Conservation (phyloP, 1,139 yeast genomes). For the Scheffersomyces quercinus region DNA sequence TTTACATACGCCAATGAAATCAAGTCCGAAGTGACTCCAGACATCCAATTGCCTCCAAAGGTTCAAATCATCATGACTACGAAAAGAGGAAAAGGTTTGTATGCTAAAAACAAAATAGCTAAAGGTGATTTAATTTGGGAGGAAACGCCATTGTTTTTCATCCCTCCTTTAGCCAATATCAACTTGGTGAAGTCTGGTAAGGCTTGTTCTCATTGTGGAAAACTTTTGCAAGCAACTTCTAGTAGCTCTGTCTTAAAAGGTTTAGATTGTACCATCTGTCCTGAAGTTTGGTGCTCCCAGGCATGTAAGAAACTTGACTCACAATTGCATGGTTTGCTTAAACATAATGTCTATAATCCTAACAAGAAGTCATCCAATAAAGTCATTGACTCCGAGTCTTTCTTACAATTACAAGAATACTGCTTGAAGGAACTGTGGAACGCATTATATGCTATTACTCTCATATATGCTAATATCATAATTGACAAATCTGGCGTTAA, state of each 20-base stretch:
- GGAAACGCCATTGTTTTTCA: slow-evolving; percentile 61
- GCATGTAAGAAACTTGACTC: slow-evolving; percentile 58
- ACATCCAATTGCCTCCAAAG: slow-evolving; percentile 47
- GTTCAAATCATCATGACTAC: slow-evolving; percentile 45
- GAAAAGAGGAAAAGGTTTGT: slow-evolving; percentile 51
- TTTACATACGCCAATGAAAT: slow-evolving; percentile 56
- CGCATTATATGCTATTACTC: slow-evolving; percentile 66
- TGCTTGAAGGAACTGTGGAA: slow-evolving; percentile 69
- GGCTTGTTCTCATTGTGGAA: slow-evolving; percentile 82
- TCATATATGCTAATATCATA: slow-evolving; percentile 50
- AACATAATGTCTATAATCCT: slow-evolving; percentile 48
- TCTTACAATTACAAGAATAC: slow-evolving; percentile 58
- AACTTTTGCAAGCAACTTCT: slow-evolving; percentile 38
- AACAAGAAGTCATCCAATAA: slow-evolving; percentile 22
- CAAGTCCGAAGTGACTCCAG: slow-evolving; percentile 53
- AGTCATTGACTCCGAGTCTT: slow-evolving; percentile 46
- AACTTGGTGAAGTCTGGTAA: slow-evolving; percentile 63
- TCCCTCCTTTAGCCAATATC: slow-evolving; percentile 72
- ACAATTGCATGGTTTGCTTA: slow-evolving; percentile 55
- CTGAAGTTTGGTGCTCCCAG: slow-evolving; percentile 71
- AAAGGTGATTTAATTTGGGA: slow-evolving; percentile 60
- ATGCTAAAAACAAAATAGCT: slow-evolving; percentile 43
- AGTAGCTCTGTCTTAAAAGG: slow-evolving; percentile 45
- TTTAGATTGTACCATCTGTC: slow-evolving; percentile 68
- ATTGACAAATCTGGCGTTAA: slow-evolving; percentile 48